Evolutionary conservation across 108 stramenopile species (phyloP), one percentile per base, ranked within the genome.

Genomic region (Cylindrotheca fusiformis): DNA sequence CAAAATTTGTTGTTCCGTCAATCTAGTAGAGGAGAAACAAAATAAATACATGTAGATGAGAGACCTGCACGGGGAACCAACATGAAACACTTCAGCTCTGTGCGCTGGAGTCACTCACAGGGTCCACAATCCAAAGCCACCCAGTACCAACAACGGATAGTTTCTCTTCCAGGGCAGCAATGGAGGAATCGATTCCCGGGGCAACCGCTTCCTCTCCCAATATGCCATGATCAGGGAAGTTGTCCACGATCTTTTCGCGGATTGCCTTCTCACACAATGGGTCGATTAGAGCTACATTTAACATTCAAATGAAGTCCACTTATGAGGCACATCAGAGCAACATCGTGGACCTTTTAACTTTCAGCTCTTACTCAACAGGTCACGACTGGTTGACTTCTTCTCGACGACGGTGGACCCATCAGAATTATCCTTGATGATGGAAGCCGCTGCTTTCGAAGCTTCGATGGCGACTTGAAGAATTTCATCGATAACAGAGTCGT

Each of bases 201-300:
- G 61, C 85, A 4, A 97, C 94, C 58, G 82, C 80, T 75, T 95
- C 94, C 71, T 97, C 94, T 0, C 96, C 96, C 12, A 97, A 76
- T 55, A 97, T 76, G 26, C 63, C 64, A 58, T 93, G 92, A 31
- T 56, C 41, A 5, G 93, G 89, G 63, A 83, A 93, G 1, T 67
- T 48, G 25, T 54, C 69, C 20, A 71, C 54, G n/a, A 93, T 60
- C 4, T 75, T 83, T 49, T 71, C 75, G 20, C 58, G 56, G 24
- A 83, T 84, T 5, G 58, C 75, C 58, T 63, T 46, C 48, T 66
- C 65, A 36, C 65, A 66, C 3, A 66, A 17, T 4, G 65, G 65
- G 55, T 66, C 65, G 3, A 66, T 32, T 1, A 55, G 20, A 2
- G 65, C 23, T 20, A 52, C 36, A 14, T 41, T 41, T 10, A 6